These are phyloP conservation scores for Tephrocybe sp. DNA, from an alignment of 768 basidiomycete species.

Conservation along the genomic window DNA sequence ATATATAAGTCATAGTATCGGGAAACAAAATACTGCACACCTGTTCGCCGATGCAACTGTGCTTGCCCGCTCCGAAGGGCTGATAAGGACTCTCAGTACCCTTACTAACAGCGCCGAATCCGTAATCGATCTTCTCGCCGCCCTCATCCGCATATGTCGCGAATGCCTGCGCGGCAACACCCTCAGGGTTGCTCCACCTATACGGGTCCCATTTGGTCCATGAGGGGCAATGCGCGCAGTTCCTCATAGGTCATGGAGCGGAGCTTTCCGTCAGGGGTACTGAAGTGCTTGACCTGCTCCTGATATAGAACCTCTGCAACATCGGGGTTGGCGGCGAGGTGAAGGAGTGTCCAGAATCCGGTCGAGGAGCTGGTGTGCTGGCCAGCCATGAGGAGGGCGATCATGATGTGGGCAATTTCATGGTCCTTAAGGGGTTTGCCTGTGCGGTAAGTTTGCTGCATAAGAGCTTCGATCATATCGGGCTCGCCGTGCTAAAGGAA, in stretches of 20 bases:
- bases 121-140: conserved; percentile 94
- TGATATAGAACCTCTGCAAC: conserved; percentile 83
- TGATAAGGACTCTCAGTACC: conserved; percentile 96
- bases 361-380: conserved; percentile 97
- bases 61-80: conserved; percentile 96
- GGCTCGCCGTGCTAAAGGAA: conserved; percentile 52
- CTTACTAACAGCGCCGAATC: conserved; percentile 94
- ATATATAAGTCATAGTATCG: no score
- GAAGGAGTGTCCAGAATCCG: conserved; percentile 87
- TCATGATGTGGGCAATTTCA: conserved; percentile 98
- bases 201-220: conserved; percentile 82
- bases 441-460: conserved; percentile 80
- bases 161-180: conserved; percentile 77
- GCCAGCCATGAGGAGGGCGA: conserved; percentile 98
- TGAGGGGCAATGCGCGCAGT: conserved; percentile 75
- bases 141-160: conserved; percentile 70
- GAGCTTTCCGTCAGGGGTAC: conserved; percentile 77
- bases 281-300: conserved; percentile 86
- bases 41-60: conserved; percentile 93
- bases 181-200: conserved; percentile 86
- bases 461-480: conserved; percentile 94
- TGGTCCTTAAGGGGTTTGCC: conserved; percentile 79
- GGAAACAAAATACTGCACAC: conserved; percentile 31
- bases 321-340: conserved; percentile 75
- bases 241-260: conserved; percentile 85